phyloP scores from a whole-genome alignment of 139 green algal species.

The Penium margaritaceum region DNA sequence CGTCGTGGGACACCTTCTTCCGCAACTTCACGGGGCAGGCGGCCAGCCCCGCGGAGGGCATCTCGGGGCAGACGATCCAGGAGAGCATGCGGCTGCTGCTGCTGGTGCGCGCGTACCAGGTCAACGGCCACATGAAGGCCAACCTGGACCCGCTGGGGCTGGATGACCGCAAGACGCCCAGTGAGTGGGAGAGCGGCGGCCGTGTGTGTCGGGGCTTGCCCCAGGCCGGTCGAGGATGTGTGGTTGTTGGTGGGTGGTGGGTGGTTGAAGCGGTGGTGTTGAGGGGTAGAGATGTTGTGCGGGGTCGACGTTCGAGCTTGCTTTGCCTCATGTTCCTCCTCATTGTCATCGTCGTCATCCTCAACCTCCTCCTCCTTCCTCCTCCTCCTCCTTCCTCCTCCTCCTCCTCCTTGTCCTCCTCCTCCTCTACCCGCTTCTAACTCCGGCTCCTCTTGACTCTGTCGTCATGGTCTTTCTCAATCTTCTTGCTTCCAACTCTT shows the following conservation, averaged over 20 bases:
- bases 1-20: constrained; percentile 45
- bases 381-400: not conserved
- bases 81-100: constrained; percentile 85
- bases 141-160: constrained; percentile 84
- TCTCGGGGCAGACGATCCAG: constrained; percentile 88
- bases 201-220: not conserved
- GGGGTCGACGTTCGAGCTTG: too few relatives aligned
- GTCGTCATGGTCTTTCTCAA: too few relatives aligned
- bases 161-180: constrained; percentile 26
- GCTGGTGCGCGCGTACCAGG: constrained; percentile 87
- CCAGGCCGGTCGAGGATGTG: too few relatives aligned
- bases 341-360: too few relatives aligned
- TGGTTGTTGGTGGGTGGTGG: too few relatives aligned
- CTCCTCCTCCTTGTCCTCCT: not conserved
- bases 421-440: too few relatives aligned
- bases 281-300: too few relatives aligned
- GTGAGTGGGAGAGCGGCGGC: not conserved
- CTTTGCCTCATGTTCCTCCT: too few relatives aligned
- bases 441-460: too few relatives aligned
- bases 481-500: not conserved
- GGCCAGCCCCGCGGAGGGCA: not conserved
- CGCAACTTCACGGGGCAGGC: constrained; percentile 42
- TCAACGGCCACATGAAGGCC: constrained; percentile 65
- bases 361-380: not conserved
- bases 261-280: too few relatives aligned